Percentiles rank a stretch among this genome's conserved stretches.
phyloP scores from a whole-genome alignment of 2,329 filamentous ascomycete species.

The Drechslerella stenobrocha region DNA sequence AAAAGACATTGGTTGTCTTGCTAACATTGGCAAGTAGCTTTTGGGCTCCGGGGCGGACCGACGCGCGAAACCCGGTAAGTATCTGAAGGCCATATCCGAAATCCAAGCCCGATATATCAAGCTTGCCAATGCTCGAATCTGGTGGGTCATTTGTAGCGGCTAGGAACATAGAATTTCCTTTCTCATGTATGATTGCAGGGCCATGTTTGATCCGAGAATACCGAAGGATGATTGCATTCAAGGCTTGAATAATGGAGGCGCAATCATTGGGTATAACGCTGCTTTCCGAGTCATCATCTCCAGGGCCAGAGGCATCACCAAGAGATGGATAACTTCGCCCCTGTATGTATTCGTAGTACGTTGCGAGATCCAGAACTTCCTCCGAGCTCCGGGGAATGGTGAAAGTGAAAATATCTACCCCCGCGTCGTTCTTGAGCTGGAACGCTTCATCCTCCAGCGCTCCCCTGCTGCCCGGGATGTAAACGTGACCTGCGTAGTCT shows the following conservation, averaged over 20 bases:
- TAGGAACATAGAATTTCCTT: conserved; percentile 25
- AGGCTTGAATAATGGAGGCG: conserved; percentile 13
- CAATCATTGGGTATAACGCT: conserved; percentile 18
- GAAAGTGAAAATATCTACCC: neutral
- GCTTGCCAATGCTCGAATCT: too few relatives aligned
- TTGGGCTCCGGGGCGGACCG: conserved; percentile 63
- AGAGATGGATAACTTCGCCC: neutral
- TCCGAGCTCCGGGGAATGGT: neutral
- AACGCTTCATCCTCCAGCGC: neutral
- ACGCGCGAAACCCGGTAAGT: conserved; percentile 48
- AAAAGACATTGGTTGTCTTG: conserved; percentile 65
- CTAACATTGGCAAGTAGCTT: conserved; percentile 67
- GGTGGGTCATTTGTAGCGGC: neutral
- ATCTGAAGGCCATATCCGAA: conserved; percentile 10
- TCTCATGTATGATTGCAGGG: conserved; percentile 9
- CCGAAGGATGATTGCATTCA: conserved; percentile 32
- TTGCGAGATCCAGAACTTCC: conserved; percentile 3
- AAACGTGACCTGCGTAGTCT: conserved; percentile 18
- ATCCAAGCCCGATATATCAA: conserved; percentile 12
- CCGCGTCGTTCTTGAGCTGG: neutral
- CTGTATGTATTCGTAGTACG: conserved; percentile 7
- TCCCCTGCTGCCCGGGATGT: conserved; percentile 11
- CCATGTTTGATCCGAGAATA: conserved; percentile 11
- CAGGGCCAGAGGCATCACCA: too few relatives aligned
- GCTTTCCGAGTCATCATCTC: conserved; percentile 12